Evolutionary conservation across 306 rosid species (phyloP).

Genomic region (Cucumis hystrix): DNA sequence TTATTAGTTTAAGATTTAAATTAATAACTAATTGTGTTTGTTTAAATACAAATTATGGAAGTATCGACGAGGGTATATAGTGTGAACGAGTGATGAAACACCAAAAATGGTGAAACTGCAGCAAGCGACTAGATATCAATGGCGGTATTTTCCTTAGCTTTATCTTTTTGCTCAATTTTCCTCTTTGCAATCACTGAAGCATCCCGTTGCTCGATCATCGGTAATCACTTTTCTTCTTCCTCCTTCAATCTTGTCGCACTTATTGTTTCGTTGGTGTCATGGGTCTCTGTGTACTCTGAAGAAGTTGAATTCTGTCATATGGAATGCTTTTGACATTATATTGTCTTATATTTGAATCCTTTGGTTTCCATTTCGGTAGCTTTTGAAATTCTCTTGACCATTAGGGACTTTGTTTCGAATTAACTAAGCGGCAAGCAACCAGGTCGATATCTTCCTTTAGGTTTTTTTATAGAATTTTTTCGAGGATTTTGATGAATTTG

Average conservation of each 20-base stretch:
- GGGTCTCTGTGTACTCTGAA: neutral
- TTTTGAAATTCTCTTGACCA: neutral
- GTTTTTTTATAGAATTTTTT: neutral
- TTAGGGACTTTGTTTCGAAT: neutral
- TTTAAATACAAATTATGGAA: neutral
- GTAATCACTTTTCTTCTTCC: constrained; percentile 15
- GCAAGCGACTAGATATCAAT: constrained; percentile 8
- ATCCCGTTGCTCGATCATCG: constrained; percentile 50
- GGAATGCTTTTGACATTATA: neutral
- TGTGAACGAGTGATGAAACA: neutral
- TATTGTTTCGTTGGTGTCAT: neutral
- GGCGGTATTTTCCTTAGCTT: constrained; percentile 12
- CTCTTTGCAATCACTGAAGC: constrained; percentile 31
- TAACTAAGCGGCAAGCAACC: neutral
- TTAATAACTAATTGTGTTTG: too few relatives aligned
- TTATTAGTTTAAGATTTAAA: too few relatives aligned
- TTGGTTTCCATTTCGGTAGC: neutral
- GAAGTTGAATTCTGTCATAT: neutral
- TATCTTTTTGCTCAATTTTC: constrained; percentile 22
- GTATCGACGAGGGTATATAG: neutral
- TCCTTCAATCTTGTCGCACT: neutral
- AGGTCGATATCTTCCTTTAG: neutral
- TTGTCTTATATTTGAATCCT: neutral
- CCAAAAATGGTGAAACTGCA: neutral
- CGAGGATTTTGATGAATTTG: neutral